Percentiles rank a stretch among this genome's conserved stretches.
Evolutionary conservation across 139 green algal species (phyloP).

Genomic region (Deuterostichococcus epilithicus): DNA sequence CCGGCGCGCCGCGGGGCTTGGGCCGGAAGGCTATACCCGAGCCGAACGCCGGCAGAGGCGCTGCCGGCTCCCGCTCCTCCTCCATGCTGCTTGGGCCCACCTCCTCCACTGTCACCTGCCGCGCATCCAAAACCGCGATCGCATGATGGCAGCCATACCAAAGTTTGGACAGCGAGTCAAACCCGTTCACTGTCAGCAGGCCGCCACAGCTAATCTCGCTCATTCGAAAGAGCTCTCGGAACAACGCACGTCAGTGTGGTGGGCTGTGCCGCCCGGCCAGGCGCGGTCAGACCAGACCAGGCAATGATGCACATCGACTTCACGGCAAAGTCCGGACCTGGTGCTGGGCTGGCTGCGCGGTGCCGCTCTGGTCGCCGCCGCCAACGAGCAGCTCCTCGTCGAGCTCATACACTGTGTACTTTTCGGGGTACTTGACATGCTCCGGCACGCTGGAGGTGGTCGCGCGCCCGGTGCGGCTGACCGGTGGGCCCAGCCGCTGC

Average conservation of each 20-base stretch:
- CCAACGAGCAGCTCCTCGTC: slow-evolving; percentile 50
- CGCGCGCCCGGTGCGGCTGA: neutral
- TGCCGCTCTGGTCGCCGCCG: slow-evolving; percentile 20
- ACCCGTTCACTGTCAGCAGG: no score
- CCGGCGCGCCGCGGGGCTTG: neutral
- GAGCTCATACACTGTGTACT: slow-evolving; percentile 39
- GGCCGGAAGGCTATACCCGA: slow-evolving; percentile 20
- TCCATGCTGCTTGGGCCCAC: no score
- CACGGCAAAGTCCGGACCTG: slow-evolving; percentile 2
- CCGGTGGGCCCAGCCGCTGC: neutral
- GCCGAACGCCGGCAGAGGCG: slow-evolving; percentile 16
- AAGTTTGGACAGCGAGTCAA: no score
- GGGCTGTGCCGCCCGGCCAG: no score
- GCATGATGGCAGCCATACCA: no score
- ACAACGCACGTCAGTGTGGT: no score
- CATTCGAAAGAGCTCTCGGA: no score
- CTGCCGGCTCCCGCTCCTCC: neutral
- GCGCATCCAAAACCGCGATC: no score
- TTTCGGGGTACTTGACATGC: slow-evolving; percentile 38
- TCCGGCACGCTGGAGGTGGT: slow-evolving; percentile 26
- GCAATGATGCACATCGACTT: neutral
- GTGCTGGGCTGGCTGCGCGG: neutral
- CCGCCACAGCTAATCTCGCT: no score
- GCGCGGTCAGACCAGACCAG: no score
- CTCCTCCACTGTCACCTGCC: no score